Evolutionary conservation across 495 filamentous ascomycete species (phyloP).

Genomic region (Aspergillus bertholletiae): DNA sequence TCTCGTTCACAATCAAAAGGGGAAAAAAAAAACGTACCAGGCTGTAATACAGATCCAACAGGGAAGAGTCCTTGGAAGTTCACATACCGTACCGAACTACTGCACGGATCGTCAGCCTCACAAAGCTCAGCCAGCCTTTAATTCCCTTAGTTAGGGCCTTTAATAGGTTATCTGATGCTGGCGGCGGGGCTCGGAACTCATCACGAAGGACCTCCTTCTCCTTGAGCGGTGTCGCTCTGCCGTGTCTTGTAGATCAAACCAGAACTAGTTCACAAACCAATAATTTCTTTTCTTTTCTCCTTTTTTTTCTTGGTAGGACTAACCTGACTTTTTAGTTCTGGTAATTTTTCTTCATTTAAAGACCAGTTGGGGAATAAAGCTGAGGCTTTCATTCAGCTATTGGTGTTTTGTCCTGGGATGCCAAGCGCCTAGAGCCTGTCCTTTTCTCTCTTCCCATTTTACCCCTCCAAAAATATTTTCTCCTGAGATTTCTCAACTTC

Average conservation of each 20-base stretch:
- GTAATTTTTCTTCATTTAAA: neutral
- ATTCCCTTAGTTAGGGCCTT: neutral
- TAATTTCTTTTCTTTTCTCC: conserved; percentile 1
- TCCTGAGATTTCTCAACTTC: neutral
- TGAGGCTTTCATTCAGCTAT: neutral
- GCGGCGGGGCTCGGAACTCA: neutral
- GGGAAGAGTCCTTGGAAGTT: too few species aligned
- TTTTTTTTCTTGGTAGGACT: neutral
- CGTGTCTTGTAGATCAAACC: neutral
- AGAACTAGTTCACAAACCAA: too few species aligned
- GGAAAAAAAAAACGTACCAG: too few species aligned
- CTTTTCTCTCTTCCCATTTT: neutral
- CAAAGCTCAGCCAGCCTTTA: neutral
- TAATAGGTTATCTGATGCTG: neutral
- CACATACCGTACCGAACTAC: neutral
- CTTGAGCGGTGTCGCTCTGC: neutral
- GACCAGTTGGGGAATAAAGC: neutral
- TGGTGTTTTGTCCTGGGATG: neutral
- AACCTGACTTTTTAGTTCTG: neutral
- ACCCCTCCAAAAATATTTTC: conserved; percentile 1
- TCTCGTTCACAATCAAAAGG: neutral
- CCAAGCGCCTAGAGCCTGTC: neutral
- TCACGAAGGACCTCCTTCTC: neutral
- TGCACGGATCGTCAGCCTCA: neutral
- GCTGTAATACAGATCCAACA: neutral